phyloP scores from a whole-genome alignment of 352 stramenopile species.

The Plasmopara halstedii region DNA sequence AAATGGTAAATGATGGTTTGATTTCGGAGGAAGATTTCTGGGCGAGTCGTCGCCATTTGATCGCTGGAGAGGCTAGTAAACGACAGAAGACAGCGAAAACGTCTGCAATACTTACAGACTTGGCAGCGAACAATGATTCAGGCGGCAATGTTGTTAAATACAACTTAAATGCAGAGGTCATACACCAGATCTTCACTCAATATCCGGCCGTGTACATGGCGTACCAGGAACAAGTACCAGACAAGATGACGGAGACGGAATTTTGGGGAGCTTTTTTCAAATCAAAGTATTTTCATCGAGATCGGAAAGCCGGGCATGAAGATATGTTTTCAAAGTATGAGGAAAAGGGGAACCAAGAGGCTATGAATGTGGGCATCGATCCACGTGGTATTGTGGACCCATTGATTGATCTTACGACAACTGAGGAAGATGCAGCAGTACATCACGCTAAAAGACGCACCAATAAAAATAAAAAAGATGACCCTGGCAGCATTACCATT shows the following conservation, averaged over 20 bases:
- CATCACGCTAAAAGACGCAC: conserved; percentile 28
- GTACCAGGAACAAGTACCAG: conserved; percentile 77
- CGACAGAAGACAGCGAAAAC: conserved; percentile 81
- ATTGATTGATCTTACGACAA: conserved; percentile 68
- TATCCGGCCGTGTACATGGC: conserved; percentile 81
- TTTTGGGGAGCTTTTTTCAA: conserved; percentile 87
- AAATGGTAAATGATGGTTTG: conserved; percentile 83
- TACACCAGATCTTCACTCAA: conserved; percentile 88
- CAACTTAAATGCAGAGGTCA: conserved; percentile 84
- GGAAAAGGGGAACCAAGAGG: conserved; percentile 62
- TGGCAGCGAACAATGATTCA: conserved; percentile 62
- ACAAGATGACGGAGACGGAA: conserved; percentile 86
- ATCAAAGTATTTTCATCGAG: conserved; percentile 85
- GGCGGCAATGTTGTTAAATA: conserved; percentile 82
- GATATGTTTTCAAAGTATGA: conserved; percentile 85
- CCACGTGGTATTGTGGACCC: conserved; percentile 66
- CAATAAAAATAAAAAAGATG: conserved; percentile 29
- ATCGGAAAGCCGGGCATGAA: conserved; percentile 72
- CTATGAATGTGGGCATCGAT: conserved; percentile 34
- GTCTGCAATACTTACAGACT: conserved; percentile 74
- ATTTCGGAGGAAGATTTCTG: conserved; percentile 86
- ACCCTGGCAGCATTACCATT: conserved; percentile 61
- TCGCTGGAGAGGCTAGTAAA: conserved; percentile 78
- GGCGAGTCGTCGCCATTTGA: conserved; percentile 72
- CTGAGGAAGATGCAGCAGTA: conserved; percentile 49